A percentile compares a stretch with the other conserved stretches of the same genome.
These are phyloP conservation scores for Erodium trifolium DNA, from an alignment of 441 rosid species.

Conservation along the genomic window DNA sequence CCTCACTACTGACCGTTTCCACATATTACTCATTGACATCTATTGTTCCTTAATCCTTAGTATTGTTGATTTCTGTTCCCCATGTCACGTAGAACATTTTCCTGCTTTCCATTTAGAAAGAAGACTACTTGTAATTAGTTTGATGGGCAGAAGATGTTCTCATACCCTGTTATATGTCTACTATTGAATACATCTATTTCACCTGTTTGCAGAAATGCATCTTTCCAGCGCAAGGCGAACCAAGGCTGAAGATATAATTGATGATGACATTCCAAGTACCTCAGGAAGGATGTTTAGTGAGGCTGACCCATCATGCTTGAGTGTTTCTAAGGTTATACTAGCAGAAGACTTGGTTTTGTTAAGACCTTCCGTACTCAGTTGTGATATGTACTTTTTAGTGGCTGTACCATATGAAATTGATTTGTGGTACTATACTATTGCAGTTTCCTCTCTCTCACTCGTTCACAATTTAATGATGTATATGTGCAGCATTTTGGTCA, in stretches of 20 bases:
- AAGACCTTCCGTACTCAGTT: not conserved
- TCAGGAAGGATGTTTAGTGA: conserved; percentile 76
- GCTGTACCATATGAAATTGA: not conserved
- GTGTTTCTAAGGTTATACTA: conserved; percentile 48
- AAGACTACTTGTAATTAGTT: not conserved
- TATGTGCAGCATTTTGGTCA: conserved; percentile 73
- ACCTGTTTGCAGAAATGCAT: conserved; percentile 48
- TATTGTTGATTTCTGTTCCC: not conserved
- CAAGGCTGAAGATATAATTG: conserved; percentile 42
- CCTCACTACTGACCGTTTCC: not conserved
- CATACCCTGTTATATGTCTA: not conserved
- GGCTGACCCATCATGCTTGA: conserved; percentile 19
- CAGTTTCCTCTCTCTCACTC: not conserved
- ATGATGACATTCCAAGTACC: conserved; percentile 66
- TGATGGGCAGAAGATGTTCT: conserved; percentile 7
- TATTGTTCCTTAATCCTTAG: not conserved
- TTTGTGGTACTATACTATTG: not conserved
- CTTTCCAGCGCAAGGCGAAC: conserved; percentile 71
- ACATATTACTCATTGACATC: not conserved
- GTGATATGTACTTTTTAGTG: not conserved
- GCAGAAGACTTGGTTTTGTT: conserved; percentile 12
- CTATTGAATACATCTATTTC: conserved; percentile 10
- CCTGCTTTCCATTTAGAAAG: not conserved
- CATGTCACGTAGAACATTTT: not conserved
- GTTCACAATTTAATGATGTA: conserved; percentile 13